A percentile compares a stretch with the other conserved stretches of the same genome.
These are phyloP conservation scores for Acanthamoeba royreba DNA, from an alignment of 208 protist genomes.

Conservation along the genomic window DNA sequence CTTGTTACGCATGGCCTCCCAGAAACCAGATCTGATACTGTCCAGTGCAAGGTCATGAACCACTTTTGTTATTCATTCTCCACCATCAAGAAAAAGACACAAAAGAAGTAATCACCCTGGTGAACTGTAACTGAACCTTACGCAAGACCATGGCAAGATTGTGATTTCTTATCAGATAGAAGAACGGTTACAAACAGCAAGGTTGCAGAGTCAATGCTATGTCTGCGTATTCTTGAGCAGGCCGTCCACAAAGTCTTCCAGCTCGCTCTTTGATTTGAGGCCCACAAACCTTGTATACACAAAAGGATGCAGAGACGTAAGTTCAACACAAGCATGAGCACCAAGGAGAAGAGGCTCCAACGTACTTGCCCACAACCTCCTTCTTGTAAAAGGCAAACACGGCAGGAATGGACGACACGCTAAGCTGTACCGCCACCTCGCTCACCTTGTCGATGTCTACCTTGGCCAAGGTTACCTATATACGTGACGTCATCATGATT, in stretches of 20 bases:
- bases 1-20: not conserved
- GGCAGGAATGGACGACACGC: conserved; percentile 33
- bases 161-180: not conserved
- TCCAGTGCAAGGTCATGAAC: too few relatives aligned
- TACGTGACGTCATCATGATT: not conserved
- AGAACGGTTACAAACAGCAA: too few relatives aligned
- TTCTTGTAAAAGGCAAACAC: conserved; percentile 34
- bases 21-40: not conserved
- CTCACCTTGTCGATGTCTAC: conserved; percentile 16
- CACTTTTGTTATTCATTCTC: not conserved
- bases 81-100: too few relatives aligned
- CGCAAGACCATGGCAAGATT: too few relatives aligned
- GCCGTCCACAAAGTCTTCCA: not conserved
- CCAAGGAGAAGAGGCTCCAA: too few relatives aligned
- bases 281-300: not conserved
- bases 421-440: not conserved
- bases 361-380: conserved; percentile 28
- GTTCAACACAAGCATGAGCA: too few relatives aligned
- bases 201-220: too few relatives aligned
- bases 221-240: not conserved
- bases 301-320: too few relatives aligned
- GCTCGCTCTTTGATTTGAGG: not conserved
- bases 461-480: not conserved
- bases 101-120: too few relatives aligned
- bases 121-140: too few relatives aligned